phyloP scores from a whole-genome alignment of 805 yeast species.

The Candida dendrica region DNA sequence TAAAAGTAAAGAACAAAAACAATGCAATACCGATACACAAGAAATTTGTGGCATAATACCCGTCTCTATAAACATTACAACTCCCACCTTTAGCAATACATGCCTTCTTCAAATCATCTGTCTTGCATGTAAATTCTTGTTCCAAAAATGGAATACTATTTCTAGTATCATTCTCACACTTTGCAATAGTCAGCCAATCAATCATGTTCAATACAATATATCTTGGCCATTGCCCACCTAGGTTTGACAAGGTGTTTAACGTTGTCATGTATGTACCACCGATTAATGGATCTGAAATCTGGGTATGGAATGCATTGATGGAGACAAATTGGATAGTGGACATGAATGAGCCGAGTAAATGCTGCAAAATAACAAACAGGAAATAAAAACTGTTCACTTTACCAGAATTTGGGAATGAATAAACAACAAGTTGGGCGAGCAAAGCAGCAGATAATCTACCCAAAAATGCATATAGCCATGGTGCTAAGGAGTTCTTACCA shows the following conservation, averaged over 20 bases:
- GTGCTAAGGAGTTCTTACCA: constrained; percentile 66
- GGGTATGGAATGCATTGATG: constrained; percentile 89
- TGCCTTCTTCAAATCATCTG: constrained; percentile 33
- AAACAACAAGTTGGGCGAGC: constrained; percentile 68
- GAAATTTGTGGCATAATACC: constrained; percentile 73
- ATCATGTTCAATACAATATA: constrained; percentile 73
- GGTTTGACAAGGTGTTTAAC: constrained; percentile 80
- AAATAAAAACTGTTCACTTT: constrained; percentile 51
- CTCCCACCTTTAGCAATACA: constrained; percentile 53
- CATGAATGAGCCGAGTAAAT: constrained; percentile 84
- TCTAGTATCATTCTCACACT: constrained; percentile 38
- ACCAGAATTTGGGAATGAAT: constrained; percentile 52
- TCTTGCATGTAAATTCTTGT: constrained; percentile 23
- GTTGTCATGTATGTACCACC: constrained; percentile 99
- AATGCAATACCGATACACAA: constrained; percentile 67
- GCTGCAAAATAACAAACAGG: constrained; percentile 69
- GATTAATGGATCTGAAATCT: constrained; percentile 88
- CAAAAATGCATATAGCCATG: constrained; percentile 84
- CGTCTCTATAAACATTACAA: constrained; percentile 57
- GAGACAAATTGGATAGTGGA: constrained; percentile 93
- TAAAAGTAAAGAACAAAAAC: constrained; percentile 55
- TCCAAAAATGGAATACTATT: constrained; percentile 6
- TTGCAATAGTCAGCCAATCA: constrained; percentile 65
- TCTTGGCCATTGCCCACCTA: constrained; percentile 98
- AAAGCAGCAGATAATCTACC: constrained; percentile 76